Evolutionary conservation across 192 early-diverging fungal genomes (phyloP).

Genomic region (Backusella circina): DNA sequence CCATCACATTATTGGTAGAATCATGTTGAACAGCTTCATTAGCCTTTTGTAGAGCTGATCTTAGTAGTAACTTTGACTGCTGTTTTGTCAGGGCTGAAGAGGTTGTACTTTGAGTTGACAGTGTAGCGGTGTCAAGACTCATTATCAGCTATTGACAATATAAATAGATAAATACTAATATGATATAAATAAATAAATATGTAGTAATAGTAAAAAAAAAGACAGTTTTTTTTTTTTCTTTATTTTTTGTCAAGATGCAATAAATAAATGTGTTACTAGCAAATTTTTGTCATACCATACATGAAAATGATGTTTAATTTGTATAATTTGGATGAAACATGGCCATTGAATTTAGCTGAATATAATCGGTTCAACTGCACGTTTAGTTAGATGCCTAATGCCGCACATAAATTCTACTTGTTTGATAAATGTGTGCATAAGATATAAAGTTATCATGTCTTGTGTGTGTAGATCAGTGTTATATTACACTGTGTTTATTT

Average conservation of each 20-base stretch:
- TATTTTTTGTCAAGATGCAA: background rate
- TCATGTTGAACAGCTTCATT: constrained; percentile 29
- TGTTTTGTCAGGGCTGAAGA: background rate
- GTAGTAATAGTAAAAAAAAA: background rate
- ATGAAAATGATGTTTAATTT: background rate
- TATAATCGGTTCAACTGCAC: background rate
- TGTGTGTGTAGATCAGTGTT: background rate
- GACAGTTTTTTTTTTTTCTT: background rate
- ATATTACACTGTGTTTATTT: background rate
- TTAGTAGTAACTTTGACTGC: constrained; percentile 25
- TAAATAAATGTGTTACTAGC: background rate
- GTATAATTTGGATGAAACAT: background rate
- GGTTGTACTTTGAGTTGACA: background rate
- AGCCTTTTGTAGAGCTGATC: constrained; percentile 27
- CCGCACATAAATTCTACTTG: background rate
- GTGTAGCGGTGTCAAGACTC: constrained; percentile 4
- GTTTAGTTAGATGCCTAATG: background rate
- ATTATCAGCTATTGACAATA: background rate
- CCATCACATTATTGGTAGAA: constrained; percentile 25
- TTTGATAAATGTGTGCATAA: background rate
- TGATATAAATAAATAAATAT: background rate
- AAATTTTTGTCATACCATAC: background rate
- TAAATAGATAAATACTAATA: background rate
- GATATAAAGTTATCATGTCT: background rate
- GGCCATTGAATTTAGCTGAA: background rate